These are phyloP conservation scores for Dothideomycetes sp. DNA, from an alignment of 2,329 filamentous ascomycete species.

Conservation along the genomic window DNA sequence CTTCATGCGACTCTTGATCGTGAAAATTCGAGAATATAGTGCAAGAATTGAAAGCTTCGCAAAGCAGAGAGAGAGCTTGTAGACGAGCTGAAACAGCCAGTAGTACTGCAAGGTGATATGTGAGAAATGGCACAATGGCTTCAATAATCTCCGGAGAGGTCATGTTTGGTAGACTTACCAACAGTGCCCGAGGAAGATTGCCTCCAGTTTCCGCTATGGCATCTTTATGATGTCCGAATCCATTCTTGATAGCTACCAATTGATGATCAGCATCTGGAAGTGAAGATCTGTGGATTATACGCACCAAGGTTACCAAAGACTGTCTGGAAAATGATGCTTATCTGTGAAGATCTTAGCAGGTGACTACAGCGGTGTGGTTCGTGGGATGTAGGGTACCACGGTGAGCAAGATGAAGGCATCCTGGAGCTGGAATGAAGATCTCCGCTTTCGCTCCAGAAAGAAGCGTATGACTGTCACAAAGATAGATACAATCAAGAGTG, in stretches of 20 bases:
- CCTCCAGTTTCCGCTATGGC: background rate
- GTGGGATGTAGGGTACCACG: background rate
- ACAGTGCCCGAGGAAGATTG: background rate
- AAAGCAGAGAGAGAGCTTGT: background rate
- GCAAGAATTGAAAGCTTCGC: background rate
- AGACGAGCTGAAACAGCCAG: background rate
- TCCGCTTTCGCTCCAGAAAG: background rate
- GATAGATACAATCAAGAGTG: background rate
- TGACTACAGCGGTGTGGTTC: too few species aligned
- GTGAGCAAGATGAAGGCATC: background rate
- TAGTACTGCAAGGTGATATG: background rate
- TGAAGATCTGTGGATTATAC: background rate
- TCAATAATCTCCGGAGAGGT: too few species aligned
- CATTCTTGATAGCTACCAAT: background rate
- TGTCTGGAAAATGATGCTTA: background rate
- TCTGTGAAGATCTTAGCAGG: background rate
- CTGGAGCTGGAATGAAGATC: background rate
- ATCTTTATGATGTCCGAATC: background rate
- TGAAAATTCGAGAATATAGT: background rate
- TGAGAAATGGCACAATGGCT: too few species aligned
- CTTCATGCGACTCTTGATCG: background rate
- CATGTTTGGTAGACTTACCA: background rate
- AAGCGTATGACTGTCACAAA: background rate
- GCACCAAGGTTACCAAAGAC: background rate
- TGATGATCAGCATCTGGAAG: background rate